phyloP scores from a whole-genome alignment of 1,284 basidiomycete genomes.

The Cutaneotrichosporon dermatis region DNA sequence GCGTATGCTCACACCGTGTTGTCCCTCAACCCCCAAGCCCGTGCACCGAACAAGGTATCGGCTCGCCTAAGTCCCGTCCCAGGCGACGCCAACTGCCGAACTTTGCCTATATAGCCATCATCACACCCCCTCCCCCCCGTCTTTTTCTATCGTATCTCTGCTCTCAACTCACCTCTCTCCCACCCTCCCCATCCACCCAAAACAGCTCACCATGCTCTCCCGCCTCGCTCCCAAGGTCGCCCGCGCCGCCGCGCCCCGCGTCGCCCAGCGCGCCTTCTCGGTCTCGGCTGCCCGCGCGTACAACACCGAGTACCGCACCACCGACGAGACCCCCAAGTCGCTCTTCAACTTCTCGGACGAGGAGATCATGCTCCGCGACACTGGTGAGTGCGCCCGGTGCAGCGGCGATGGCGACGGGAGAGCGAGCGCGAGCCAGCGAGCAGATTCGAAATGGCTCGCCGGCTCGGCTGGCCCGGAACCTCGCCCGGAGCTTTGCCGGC shows the following conservation, averaged over 20 bases:
- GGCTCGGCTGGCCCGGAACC: neutral
- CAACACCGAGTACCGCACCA: constrained; percentile 39
- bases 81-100: neutral
- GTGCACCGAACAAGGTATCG: neutral
- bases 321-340: constrained; percentile 37
- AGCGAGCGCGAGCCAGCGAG: neutral
- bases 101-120: neutral
- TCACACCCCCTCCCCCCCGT: neutral
- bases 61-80: neutral
- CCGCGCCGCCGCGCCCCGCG: constrained; percentile 17
- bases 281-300: constrained; percentile 29
- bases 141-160: neutral
- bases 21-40: too few relatives aligned
- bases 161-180: neutral
- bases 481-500: neutral
- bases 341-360: constrained; percentile 82
- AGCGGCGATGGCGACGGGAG: too few relatives aligned
- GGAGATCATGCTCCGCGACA: constrained; percentile 82
- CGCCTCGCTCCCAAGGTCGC: constrained; percentile 15
- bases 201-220: constrained; percentile 15
- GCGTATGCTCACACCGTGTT: too few relatives aligned
- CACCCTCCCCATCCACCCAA: constrained; percentile 2
- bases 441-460: too few relatives aligned
- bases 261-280: constrained; percentile 18
- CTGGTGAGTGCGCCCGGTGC: constrained; percentile 56